Evolutionary conservation across 2,329 filamentous ascomycete species (phyloP).

Genomic region (Ampelomyces quisqualis): DNA sequence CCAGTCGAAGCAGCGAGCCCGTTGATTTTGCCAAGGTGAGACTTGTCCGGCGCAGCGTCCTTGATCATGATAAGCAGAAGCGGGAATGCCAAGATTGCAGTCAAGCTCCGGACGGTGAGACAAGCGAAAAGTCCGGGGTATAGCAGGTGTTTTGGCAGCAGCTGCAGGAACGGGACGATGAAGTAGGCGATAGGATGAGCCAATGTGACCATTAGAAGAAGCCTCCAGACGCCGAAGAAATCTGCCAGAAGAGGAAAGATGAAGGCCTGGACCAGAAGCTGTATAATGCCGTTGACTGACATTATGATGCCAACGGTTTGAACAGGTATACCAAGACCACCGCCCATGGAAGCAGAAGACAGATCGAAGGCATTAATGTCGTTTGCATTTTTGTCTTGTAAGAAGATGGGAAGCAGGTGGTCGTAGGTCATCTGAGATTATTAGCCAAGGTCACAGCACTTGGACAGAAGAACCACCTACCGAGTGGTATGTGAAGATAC

Average conservation of each 20-base stretch:
- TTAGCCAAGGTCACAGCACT: no score
- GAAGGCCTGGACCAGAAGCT: constrained; percentile 70
- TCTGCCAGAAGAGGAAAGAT: constrained; percentile 67
- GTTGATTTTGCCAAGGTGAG: constrained; percentile 68
- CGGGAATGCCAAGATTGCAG: constrained; percentile 68
- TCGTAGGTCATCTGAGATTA: constrained; percentile 75
- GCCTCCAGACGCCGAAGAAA: constrained; percentile 65
- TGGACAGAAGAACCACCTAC: constrained; percentile 20
- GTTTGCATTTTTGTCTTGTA: constrained; percentile 68
- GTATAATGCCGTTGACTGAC: constrained; percentile 69
- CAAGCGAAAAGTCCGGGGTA: constrained; percentile 67
- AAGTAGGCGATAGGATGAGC: constrained; percentile 69
- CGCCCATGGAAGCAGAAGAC: constrained; percentile 46
- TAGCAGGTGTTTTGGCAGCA: constrained; percentile 56
- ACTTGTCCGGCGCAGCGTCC: constrained; percentile 64
- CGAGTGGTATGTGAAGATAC: constrained; percentile 90
- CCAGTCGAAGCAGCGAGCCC: constrained; percentile 70
- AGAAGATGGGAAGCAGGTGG: constrained; percentile 86
- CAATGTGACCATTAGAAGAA: constrained; percentile 65
- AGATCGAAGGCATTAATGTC: constrained; percentile 34
- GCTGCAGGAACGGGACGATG: constrained; percentile 66
- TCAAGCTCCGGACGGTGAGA: constrained; percentile 64
- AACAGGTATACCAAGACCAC: constrained; percentile 66
- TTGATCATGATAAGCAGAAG: constrained; percentile 71
- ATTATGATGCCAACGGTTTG: constrained; percentile 69